phyloP scores from a whole-genome alignment of 768 basidiomycete species.

The Termitomyces sp. region DNA sequence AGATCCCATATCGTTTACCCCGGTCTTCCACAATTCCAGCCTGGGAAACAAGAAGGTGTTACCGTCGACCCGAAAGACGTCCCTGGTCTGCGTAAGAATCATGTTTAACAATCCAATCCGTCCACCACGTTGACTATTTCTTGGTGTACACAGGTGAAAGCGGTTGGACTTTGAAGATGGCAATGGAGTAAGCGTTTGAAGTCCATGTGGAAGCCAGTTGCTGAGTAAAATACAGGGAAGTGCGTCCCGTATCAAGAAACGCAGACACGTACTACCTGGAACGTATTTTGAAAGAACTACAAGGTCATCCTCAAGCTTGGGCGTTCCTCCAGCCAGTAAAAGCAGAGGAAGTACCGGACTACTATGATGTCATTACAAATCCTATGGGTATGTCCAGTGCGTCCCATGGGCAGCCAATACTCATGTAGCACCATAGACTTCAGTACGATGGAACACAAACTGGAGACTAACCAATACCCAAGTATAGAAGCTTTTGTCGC shows the following conservation, averaged over 20 bases:
- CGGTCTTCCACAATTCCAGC: constrained; percentile 75
- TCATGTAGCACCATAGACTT: constrained; percentile 56
- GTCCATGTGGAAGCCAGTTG: not conserved
- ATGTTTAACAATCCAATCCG: constrained; percentile 5
- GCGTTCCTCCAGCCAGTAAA: constrained; percentile 84
- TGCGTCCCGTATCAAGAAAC: constrained; percentile 37
- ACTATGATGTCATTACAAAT: constrained; percentile 81
- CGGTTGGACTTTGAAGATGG: constrained; percentile 88
- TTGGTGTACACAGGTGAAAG: constrained; percentile 62
- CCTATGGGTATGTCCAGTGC: constrained; percentile 78
- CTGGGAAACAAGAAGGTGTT: constrained; percentile 47
- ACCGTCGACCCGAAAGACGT: constrained; percentile 72
- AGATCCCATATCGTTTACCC: constrained; percentile 82
- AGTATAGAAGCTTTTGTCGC: constrained; percentile 69
- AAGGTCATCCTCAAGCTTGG: constrained; percentile 80
- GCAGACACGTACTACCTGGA: constrained; percentile 68
- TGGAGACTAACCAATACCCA: constrained; percentile 83
- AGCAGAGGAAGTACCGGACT: constrained; percentile 76
- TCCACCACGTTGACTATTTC: constrained; percentile 1
- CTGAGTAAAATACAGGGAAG: constrained; percentile 20
- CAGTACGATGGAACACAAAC: constrained; percentile 81
- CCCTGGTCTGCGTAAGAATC: constrained; percentile 75
- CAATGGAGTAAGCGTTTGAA: constrained; percentile 51
- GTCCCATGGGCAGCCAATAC: constrained; percentile 1
- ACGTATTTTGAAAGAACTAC: constrained; percentile 73